Evolutionary conservation across 257 asterid species (phyloP).

Genomic region (Coffea canephora): DNA sequence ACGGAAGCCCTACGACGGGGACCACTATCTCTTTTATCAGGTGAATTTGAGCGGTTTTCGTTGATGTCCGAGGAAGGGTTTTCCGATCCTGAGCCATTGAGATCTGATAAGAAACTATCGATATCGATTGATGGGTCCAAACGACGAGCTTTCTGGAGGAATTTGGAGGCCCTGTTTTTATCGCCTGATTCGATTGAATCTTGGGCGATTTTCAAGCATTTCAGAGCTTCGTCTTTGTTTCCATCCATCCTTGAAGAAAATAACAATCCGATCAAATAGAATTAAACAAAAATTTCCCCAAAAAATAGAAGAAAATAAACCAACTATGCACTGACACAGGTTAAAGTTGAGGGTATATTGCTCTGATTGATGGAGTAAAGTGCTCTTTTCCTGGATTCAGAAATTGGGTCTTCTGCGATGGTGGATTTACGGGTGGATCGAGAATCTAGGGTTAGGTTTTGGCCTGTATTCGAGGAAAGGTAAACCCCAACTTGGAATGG

Average conservation of each 20-base stretch:
- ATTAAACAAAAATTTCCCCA: background rate
- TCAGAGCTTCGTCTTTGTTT: conserved; percentile 94
- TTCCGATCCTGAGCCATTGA: conserved; percentile 39
- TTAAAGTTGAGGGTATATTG: background rate
- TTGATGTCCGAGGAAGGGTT: conserved; percentile 28
- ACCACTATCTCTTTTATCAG: conserved; percentile 39
- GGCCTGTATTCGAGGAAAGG: background rate
- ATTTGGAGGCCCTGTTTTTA: conserved; percentile 62
- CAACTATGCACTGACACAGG: background rate
- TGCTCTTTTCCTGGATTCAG: conserved; percentile 6
- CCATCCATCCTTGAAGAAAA: conserved; percentile 61
- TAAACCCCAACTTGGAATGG: background rate
- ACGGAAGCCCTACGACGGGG: conserved; percentile 65
- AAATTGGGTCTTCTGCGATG: background rate
- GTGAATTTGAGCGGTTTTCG: conserved; percentile 22
- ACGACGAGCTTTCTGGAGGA: conserved; percentile 76
- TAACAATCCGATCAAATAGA: background rate
- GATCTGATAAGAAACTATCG: conserved; percentile 49
- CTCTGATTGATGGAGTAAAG: background rate
- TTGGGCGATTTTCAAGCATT: conserved; percentile 74
- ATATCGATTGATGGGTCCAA: conserved; percentile 66
- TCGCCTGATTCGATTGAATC: conserved; percentile 72
- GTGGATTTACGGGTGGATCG: background rate
- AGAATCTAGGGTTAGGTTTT: conserved; percentile 18
- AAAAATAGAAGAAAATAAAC: background rate